phyloP scores from a whole-genome alignment of 768 basidiomycete genomes.

The Lactarius psammicola region DNA sequence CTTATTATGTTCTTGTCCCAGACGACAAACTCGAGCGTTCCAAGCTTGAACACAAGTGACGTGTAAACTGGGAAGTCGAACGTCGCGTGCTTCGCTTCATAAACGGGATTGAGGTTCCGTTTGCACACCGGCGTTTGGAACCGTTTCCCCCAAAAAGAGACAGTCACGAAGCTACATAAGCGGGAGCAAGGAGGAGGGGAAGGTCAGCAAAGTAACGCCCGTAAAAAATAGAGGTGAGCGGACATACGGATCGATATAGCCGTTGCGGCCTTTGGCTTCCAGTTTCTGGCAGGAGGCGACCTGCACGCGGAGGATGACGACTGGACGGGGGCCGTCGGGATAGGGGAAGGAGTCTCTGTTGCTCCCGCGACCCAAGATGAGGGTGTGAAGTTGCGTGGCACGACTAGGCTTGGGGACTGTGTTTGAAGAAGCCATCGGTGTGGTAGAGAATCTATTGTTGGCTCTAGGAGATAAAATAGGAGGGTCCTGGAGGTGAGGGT shows the following conservation, averaged over 20 bases:
- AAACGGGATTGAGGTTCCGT: no score
- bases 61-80: background rate
- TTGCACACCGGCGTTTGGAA: slow-evolving; percentile 44
- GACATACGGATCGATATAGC: background rate
- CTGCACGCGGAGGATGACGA: background rate
- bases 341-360: background rate
- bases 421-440: no score
- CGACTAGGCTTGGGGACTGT: no score
- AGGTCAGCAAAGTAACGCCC: background rate
- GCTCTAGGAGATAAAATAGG: no score
- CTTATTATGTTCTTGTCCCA: background rate
- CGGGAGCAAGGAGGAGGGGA: background rate
- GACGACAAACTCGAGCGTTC: background rate
- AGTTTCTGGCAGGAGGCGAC: background rate
- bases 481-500: no score
- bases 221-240: no score
- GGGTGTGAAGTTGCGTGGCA: background rate
- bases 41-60: background rate
- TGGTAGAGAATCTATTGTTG: no score
- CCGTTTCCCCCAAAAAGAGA: background rate
- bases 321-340: background rate
- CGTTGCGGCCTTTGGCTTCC: background rate
- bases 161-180: background rate
- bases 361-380: background rate
- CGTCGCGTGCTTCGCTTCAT: background rate